phyloP scores from a whole-genome alignment of 1,284 basidiomycete genomes.

The Melampsora larici-populina region DNA sequence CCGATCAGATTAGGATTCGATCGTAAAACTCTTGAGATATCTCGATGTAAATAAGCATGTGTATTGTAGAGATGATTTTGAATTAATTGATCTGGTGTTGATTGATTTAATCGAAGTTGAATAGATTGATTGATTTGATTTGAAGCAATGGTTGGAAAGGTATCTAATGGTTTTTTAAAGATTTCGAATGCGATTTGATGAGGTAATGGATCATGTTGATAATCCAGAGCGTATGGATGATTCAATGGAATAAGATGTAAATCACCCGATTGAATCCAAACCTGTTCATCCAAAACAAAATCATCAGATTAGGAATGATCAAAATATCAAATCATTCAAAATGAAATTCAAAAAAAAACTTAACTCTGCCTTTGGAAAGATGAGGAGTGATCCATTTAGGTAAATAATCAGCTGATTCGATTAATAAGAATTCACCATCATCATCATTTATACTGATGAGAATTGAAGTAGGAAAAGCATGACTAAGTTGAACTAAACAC shows the following conservation, averaged over 20 bases:
- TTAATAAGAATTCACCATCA: slow-evolving; percentile 93
- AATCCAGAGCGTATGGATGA: slow-evolving; percentile 60
- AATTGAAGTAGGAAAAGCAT: slow-evolving; percentile 66
- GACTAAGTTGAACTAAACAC: slow-evolving; percentile 72
- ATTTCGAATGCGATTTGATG: slow-evolving; percentile 55
- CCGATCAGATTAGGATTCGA: slow-evolving; percentile 70
- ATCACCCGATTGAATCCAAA: slow-evolving; percentile 80
- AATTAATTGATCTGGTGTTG: slow-evolving; percentile 61
- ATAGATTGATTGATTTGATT: slow-evolving; percentile 61
- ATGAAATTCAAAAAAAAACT: slow-evolving; percentile 57
- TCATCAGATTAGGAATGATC: neutral
- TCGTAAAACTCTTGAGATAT: slow-evolving; percentile 70
- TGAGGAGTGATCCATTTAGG: slow-evolving; percentile 87
- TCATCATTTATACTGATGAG: slow-evolving; percentile 68
- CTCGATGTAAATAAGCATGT: slow-evolving; percentile 72
- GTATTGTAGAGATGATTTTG: slow-evolving; percentile 71
- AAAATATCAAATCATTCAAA: slow-evolving; percentile 46
- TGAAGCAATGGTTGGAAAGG: slow-evolving; percentile 63
- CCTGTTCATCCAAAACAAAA: slow-evolving; percentile 57
- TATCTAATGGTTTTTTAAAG: slow-evolving; percentile 61
- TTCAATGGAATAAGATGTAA: slow-evolving; percentile 80
- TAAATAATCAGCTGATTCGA: slow-evolving; percentile 87
- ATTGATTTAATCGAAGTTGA: slow-evolving; percentile 1
- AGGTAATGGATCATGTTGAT: slow-evolving; percentile 56
- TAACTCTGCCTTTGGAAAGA: slow-evolving; percentile 84